Percentiles rank a stretch among this genome's conserved stretches.
phyloP scores from a whole-genome alignment of 768 basidiomycete species.

The Kwoniella botswanensis region DNA sequence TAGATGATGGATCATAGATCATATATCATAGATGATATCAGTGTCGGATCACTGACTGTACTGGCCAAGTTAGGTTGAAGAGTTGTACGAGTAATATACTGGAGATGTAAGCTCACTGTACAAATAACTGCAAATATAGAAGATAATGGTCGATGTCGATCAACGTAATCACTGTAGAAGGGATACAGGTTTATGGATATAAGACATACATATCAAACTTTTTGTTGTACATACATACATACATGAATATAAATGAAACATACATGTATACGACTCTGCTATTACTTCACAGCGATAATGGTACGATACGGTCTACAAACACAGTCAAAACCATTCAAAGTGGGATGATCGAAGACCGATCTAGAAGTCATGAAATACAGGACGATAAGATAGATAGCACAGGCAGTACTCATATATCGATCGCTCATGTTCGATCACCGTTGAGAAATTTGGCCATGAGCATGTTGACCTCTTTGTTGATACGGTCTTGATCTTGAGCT shows the following conservation, averaged over 20 bases:
- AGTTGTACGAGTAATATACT: too few species aligned
- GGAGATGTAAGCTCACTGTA: too few species aligned
- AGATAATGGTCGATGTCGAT: neutral
- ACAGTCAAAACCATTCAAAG: too few species aligned
- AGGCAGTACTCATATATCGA: neutral
- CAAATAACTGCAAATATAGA: too few species aligned
- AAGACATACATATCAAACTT: neutral
- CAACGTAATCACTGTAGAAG: too few species aligned
- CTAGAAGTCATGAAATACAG: too few species aligned
- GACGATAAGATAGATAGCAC: neutral
- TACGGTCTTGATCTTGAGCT: conserved; percentile 18
- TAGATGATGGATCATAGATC: neutral
- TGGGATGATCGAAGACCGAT: too few species aligned
- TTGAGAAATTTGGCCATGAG: conserved; percentile 1
- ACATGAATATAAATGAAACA: neutral
- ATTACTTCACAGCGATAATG: too few species aligned
- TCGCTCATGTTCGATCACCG: neutral
- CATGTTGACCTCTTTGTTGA: conserved; percentile 27
- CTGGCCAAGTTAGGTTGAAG: too few species aligned
- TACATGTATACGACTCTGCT: neutral
- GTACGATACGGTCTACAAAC: too few species aligned
- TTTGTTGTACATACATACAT: neutral
- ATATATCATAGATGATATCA: neutral
- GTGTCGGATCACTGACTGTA: too few species aligned
- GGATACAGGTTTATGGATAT: too few species aligned